Percentiles rank a stretch among this genome's conserved stretches.
Evolutionary conservation across 2,329 filamentous ascomycete species (phyloP).

Genomic region (Fragosphaeria purpurea): DNA sequence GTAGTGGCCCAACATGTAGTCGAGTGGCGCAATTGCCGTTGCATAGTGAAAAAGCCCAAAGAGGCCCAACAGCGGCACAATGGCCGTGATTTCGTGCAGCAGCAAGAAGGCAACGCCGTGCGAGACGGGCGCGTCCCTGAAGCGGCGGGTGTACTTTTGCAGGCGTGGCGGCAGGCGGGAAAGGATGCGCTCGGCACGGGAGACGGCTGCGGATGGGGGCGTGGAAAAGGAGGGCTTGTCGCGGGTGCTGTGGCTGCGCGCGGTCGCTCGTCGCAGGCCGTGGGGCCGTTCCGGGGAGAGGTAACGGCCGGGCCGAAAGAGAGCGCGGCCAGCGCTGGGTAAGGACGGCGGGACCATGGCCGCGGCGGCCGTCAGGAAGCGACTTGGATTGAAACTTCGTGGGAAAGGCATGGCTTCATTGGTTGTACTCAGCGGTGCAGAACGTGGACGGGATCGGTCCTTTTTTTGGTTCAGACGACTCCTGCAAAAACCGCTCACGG

Average conservation of each 20-base stretch:
- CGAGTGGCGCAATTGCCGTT: constrained; percentile 57
- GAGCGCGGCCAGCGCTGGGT: too few species aligned
- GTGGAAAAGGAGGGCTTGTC: not conserved
- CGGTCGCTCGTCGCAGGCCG: too few species aligned
- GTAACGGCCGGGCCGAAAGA: too few species aligned
- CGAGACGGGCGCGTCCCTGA: constrained; percentile 68
- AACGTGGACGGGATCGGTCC: too few species aligned
- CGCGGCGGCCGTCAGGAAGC: too few species aligned
- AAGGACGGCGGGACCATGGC: too few species aligned
- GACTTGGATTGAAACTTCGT: too few species aligned
- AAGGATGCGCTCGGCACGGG: constrained; percentile 36
- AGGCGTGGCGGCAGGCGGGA: constrained; percentile 54
- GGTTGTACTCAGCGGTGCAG: too few species aligned
- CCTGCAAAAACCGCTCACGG: not conserved
- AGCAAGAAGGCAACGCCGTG: constrained; percentile 81
- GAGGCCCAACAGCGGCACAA: constrained; percentile 68
- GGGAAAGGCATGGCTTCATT: not conserved
- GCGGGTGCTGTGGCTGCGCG: not conserved
- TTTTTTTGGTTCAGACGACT: too few species aligned
- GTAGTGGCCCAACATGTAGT: constrained; percentile 39
- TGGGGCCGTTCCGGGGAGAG: too few species aligned
- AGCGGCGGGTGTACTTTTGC: constrained; percentile 56
- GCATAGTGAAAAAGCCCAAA: constrained; percentile 68
- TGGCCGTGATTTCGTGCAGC: constrained; percentile 83
- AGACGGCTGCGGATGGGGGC: not conserved